Percentiles rank a stretch among this genome's conserved stretches.
These are phyloP conservation scores for Endocalyx cinctus DNA, from an alignment of 2,329 filamentous ascomycete species.

Conservation along the genomic window DNA sequence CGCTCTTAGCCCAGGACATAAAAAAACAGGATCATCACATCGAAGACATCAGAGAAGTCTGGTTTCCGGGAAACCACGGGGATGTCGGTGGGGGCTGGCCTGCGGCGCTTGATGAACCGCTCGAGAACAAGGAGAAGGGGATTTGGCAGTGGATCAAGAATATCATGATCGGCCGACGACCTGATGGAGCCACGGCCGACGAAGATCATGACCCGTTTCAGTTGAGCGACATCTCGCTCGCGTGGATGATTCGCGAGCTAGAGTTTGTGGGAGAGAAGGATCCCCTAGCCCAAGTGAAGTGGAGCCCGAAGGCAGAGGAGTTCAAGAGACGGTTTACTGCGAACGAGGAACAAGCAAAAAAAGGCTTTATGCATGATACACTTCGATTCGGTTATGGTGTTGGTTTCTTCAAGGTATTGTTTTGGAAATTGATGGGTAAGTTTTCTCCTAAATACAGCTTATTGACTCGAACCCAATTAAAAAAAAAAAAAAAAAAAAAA, in stretches of 20 bases:
- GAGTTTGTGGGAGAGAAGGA: conserved; percentile 32
- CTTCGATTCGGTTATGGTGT: conserved; percentile 33
- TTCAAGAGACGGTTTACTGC: conserved; percentile 29
- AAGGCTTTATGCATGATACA: conserved; percentile 34
- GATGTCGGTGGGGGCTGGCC: conserved; percentile 52
- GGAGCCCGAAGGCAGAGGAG: conserved; percentile 25
- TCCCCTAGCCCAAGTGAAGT: conserved; percentile 27
- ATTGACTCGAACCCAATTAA: background rate
- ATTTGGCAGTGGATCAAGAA: conserved; percentile 32
- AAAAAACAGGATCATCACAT: conserved; percentile 17
- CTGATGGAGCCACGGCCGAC: conserved; percentile 26
- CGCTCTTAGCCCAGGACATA: conserved; percentile 40
- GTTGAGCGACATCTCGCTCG: conserved; percentile 46
- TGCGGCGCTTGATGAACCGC: conserved; percentile 19
- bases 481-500: background rate
- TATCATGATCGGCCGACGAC: conserved; percentile 30
- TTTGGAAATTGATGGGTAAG: conserved; percentile 42
- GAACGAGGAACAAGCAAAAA: conserved; percentile 26
- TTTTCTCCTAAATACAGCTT: background rate
- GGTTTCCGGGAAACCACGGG: conserved; percentile 51
- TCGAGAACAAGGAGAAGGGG: conserved; percentile 18
- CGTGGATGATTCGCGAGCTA: conserved; percentile 50
- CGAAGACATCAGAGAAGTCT: conserved; percentile 47
- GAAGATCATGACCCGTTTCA: conserved; percentile 31
- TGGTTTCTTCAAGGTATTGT: conserved; percentile 32